Evolutionary conservation across 1,284 basidiomycete genomes (phyloP).

Genomic region (Pulchroboletus neoregius): DNA sequence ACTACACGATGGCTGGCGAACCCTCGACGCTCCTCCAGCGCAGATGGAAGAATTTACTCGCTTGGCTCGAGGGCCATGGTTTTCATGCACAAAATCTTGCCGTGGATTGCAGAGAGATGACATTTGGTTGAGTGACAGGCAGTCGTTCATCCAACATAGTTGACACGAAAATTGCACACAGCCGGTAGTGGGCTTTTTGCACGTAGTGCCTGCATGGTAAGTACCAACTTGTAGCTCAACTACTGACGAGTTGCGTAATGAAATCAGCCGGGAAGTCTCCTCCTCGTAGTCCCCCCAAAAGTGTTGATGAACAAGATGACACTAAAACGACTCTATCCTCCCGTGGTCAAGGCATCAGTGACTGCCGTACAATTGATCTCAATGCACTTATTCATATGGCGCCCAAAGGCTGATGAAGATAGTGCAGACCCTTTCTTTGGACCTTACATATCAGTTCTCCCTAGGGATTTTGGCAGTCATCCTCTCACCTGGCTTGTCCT

Average conservation of each 20-base stretch:
- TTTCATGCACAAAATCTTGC: constrained; percentile 42
- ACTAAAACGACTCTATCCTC: constrained; percentile 51
- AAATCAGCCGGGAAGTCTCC: constrained; percentile 46
- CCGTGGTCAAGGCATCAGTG: constrained; percentile 33
- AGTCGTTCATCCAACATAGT: neutral
- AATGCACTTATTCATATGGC: constrained; percentile 58
- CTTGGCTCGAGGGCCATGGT: constrained; percentile 55
- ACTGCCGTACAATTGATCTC: constrained; percentile 59
- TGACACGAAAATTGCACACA: constrained; percentile 21
- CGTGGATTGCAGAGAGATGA: constrained; percentile 44
- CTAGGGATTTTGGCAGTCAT: constrained; percentile 64
- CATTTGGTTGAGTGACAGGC: constrained; percentile 35
- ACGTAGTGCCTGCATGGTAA: constrained; percentile 42
- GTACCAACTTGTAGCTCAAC: constrained; percentile 10
- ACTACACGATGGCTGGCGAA: constrained; percentile 9
- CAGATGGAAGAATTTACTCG: constrained; percentile 49
- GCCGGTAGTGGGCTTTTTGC: constrained; percentile 73
- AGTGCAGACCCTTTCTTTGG: constrained; percentile 62
- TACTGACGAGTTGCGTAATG: neutral
- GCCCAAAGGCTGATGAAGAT: constrained; percentile 36
- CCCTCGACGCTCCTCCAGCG: constrained; percentile 4
- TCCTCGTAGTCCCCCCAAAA: constrained; percentile 67
- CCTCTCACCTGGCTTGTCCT: constrained; percentile 69
- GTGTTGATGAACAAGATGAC: constrained; percentile 71
- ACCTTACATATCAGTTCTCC: constrained; percentile 73